Conservation (phyloP, 2,329 filamentous ascomycete species). For the Fusarium xylarioides region DNA sequence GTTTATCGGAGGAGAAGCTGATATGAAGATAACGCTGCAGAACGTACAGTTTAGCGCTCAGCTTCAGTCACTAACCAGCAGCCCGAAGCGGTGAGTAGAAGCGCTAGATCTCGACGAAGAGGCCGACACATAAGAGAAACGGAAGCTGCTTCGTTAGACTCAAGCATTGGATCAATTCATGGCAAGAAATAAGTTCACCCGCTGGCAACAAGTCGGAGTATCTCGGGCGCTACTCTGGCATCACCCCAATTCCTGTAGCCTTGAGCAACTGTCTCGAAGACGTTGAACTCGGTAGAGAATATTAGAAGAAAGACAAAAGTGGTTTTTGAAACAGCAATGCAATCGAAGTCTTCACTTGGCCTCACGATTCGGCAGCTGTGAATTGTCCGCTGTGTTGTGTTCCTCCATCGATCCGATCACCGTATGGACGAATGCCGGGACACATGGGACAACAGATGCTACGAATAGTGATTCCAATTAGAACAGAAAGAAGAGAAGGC, state of each 20-base stretch:
- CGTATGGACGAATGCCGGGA: no score
- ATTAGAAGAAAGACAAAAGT: accelerated
- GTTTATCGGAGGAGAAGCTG: accelerated
- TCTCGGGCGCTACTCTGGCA: neutral
- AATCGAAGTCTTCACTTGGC: accelerated
- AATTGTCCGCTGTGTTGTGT: neutral
- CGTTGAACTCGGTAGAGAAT: accelerated
- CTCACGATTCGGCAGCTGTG: neutral
- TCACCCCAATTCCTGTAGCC: neutral
- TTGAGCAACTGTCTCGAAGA: neutral
- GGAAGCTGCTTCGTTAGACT: accelerated
- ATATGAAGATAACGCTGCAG: no score
- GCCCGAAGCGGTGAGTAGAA: neutral
- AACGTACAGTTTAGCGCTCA: neutral
- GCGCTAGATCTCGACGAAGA: neutral
- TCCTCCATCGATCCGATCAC: neutral
- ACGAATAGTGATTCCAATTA: accelerated
- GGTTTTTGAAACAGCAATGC: accelerated
- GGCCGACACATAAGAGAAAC: accelerated
- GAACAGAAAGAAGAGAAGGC: neutral
- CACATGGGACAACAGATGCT: accelerated
- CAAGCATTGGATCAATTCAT: accelerated
- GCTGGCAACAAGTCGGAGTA: neutral
- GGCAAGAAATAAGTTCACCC: no score
- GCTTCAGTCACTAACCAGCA: neutral